Conservation (phyloP, 2,329 filamentous ascomycete genomes). For the Hypoxylon rubiginosum region DNA sequence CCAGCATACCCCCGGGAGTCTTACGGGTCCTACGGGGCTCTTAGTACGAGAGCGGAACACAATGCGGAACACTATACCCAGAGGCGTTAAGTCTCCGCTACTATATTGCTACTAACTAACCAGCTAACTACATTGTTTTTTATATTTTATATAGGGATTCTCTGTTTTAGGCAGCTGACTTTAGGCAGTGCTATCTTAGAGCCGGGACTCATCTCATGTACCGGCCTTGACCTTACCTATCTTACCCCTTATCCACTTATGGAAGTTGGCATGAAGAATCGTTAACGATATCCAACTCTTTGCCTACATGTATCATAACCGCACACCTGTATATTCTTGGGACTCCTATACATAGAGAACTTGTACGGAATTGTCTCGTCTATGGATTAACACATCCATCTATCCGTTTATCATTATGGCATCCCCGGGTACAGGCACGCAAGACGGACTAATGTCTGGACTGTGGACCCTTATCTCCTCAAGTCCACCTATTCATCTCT, state of each 20-base stretch:
- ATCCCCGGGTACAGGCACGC: neutral
- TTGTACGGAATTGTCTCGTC: neutral
- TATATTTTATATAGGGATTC: neutral
- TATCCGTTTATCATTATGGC: constrained; percentile 1
- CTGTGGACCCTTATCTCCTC: constrained; percentile 17
- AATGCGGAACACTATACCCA: neutral
- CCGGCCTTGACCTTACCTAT: neutral
- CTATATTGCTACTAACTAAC: neutral
- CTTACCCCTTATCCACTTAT: too few species aligned
- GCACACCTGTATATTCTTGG: neutral
- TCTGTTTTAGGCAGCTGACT: neutral
- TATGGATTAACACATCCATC: neutral
- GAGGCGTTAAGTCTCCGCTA: neutral
- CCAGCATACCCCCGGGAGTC: too few species aligned
- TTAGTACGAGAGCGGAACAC: neutral
- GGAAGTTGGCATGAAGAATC: neutral
- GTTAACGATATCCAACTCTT: neutral
- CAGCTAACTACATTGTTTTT: neutral
- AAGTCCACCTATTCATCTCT: constrained; percentile 19
- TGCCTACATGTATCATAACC: neutral
- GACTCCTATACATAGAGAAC: neutral
- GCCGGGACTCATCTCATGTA: neutral
- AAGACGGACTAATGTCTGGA: constrained; percentile 7
- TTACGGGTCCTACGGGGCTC: too few species aligned
- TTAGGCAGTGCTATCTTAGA: neutral